Evolutionary conservation across 768 basidiomycete genomes (phyloP), one percentile per base, ranked within the genome.

Genomic region (Mrakia blollopis): DNA sequence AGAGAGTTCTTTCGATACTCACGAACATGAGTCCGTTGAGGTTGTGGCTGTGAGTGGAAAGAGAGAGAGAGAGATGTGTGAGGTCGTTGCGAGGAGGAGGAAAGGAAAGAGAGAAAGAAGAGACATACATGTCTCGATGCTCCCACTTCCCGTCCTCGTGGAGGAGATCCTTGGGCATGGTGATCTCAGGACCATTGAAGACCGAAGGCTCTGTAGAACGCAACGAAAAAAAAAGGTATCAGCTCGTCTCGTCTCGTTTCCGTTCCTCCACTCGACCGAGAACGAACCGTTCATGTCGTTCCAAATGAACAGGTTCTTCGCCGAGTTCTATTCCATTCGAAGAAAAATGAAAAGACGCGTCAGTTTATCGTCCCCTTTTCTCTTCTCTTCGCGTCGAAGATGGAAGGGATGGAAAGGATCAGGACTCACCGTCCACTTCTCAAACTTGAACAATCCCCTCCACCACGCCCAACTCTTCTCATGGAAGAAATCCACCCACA

Each of bases 141-240:
- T 99, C 97, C 97, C 97, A 99, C 37, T 78, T 78, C 35, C 93
- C 94, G 41, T 91, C 93, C 80, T 93, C 85, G 81, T 98, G 95
- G 61, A 97, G 86, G 67, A 87, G 88, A 77, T 91, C 91, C 79
- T 88, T 88, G 4, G 88, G 89, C 87, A 91, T 88, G 47, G 89
- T 89, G 80, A 99, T 98, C 83, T 99, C 97, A 8, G 97, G 97
- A 0, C 96, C 97, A 80, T 98, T 96, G 86, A 99, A 99, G n/a
- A 99, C 90, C 16, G 95, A 91, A 1, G 97, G 97, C 93, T 92
- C 47, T 50, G 47, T 50, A 14, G 16, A 50, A 21, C 4, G 16
- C 11, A 74, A n/a, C 39, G 35, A 78, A 52, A 75, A 32, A 28
- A 57, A 52, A 75, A 32, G 25, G 54, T 76, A 77, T 62, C 28